phyloP scores from a whole-genome alignment of 1,284 basidiomycete genomes.

The Baeospora myosura region DNA sequence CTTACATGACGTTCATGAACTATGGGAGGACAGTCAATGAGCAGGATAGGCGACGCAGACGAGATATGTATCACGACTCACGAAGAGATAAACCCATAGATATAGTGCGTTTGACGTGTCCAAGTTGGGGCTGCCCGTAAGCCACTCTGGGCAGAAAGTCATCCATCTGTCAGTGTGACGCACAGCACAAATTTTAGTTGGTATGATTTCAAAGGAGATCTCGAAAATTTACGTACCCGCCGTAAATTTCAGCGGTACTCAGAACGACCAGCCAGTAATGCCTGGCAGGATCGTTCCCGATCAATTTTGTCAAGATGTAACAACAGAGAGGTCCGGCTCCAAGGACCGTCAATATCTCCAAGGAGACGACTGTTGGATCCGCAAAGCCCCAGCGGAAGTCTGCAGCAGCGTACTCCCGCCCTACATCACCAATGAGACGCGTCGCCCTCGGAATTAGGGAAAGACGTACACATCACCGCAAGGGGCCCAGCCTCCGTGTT shows the following conservation, averaged over 20 bases:
- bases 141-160: constrained; percentile 83
- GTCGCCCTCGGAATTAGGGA: constrained; percentile 1
- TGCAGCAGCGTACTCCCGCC: constrained; percentile 62
- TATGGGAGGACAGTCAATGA: constrained; percentile 21
- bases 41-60: constrained; percentile 5
- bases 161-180: constrained; percentile 49
- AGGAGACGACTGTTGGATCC: constrained; percentile 72
- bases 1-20: constrained; percentile 77
- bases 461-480: constrained; percentile 65
- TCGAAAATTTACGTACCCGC: constrained; percentile 43
- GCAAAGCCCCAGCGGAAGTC: constrained; percentile 75
- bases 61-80: constrained; percentile 21
- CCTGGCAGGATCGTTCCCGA: constrained; percentile 55
- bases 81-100: constrained; percentile 50
- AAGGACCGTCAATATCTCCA: constrained; percentile 76
- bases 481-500: constrained; percentile 62
- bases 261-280: constrained; percentile 78
- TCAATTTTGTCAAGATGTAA: constrained; percentile 60
- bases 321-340: constrained; percentile 67
- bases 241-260: constrained; percentile 70
- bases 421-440: constrained; percentile 19
- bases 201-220: background rate
- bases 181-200: constrained; percentile 3
- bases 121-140: constrained; percentile 65
- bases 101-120: constrained; percentile 59